These are phyloP conservation scores for Colletotrichum agaves DNA, from an alignment of 2,329 filamentous ascomycete genomes.

Conservation along the genomic window DNA sequence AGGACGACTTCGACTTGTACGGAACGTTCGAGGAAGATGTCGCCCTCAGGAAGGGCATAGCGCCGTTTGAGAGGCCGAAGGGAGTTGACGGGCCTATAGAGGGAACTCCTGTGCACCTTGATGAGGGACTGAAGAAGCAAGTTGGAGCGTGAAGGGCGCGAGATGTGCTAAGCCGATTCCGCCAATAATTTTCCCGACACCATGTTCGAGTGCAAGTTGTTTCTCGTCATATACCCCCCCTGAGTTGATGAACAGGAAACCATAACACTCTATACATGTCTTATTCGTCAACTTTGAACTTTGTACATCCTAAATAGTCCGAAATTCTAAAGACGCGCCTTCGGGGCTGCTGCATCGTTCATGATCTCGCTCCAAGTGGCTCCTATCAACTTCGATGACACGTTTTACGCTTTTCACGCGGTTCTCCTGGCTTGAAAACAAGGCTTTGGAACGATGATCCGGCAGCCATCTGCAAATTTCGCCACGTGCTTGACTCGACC, in stretches of 20 bases:
- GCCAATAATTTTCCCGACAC: too few relatives aligned
- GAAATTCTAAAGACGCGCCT: neutral
- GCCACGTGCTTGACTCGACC: conserved; percentile 62
- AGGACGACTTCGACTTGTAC: conserved; percentile 35
- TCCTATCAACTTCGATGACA: conserved; percentile 51
- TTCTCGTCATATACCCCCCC: neutral
- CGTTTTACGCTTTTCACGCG: conserved; percentile 58
- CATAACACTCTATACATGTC: neutral
- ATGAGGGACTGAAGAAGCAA: neutral
- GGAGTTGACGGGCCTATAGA: conserved; percentile 14
- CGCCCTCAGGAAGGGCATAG: conserved; percentile 34
- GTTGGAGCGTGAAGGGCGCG: too few relatives aligned
- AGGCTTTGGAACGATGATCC: conserved; percentile 59
- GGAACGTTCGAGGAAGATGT: conserved; percentile 36
- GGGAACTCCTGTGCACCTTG: neutral
- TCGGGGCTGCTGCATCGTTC: neutral
- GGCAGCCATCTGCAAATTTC: conserved; percentile 66
- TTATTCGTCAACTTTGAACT: too few relatives aligned
- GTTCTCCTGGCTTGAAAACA: conserved; percentile 54
- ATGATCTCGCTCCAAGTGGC: conserved; percentile 43
- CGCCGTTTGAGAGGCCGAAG: conserved; percentile 32
- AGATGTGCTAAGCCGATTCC: too few relatives aligned
- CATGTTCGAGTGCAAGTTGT: too few relatives aligned
- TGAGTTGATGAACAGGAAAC: neutral
- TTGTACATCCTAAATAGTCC: neutral